Evolutionary conservation across 2,329 filamentous ascomycete species (phyloP).

Genomic region (Emmonsia crescens): DNA sequence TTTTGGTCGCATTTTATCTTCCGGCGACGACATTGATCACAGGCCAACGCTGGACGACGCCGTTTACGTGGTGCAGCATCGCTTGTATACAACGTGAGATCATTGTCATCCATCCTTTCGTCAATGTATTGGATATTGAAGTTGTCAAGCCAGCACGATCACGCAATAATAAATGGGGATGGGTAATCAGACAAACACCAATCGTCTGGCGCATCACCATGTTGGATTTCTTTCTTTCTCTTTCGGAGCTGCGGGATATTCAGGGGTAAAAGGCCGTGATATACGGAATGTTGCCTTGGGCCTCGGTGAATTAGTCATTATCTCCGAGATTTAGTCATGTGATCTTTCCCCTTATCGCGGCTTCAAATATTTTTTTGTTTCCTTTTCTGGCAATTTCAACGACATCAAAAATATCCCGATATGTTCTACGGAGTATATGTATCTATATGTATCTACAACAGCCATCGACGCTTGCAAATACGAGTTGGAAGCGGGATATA

Average conservation of each 20-base stretch:
- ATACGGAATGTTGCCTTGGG: neutral
- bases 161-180: no score
- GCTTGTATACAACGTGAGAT: neutral
- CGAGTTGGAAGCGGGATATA: no score
- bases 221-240: neutral
- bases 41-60: constrained; percentile 2
- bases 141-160: no score
- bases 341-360: no score
- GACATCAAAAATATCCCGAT: neutral
- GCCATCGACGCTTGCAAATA: neutral
- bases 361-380: no score
- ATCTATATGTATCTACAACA: neutral
- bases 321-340: neutral
- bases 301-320: neutral
- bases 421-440: neutral
- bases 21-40: constrained; percentile 3
- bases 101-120: neutral
- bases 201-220: neutral
- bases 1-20: constrained; percentile 4
- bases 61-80: neutral
- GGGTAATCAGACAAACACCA: neutral
- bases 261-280: neutral
- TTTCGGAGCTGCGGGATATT: neutral
- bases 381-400: neutral
- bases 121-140: neutral